These are phyloP conservation scores for Melampsora larici-populina DNA, from an alignment of 1,284 basidiomycete species.

Conservation along the genomic window DNA sequence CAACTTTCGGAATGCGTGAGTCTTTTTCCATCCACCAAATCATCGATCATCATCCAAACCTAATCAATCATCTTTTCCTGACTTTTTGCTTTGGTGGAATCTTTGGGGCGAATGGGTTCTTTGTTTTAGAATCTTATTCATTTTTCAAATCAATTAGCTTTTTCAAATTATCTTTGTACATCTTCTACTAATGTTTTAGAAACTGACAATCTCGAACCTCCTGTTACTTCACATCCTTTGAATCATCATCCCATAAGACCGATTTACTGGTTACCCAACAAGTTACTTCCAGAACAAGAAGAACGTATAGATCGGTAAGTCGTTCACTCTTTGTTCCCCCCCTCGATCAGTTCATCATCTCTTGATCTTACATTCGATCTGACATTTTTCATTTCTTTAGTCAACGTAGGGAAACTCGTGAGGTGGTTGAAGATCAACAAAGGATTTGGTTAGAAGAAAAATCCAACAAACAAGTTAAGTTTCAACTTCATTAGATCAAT, in stretches of 20 bases:
- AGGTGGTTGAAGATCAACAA: slow-evolving; percentile 28
- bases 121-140: slow-evolving; percentile 19
- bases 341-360: not conserved
- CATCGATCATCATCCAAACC: no score
- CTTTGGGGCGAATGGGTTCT: not conserved
- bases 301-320: slow-evolving; percentile 42
- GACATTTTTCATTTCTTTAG: slow-evolving; percentile 5
- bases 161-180: slow-evolving; percentile 42
- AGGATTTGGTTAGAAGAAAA: slow-evolving; percentile 24
- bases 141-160: slow-evolving; percentile 40
- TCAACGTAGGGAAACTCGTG: slow-evolving; percentile 27
- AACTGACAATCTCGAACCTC: slow-evolving; percentile 36
- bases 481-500: no score
- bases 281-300: slow-evolving; percentile 37
- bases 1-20: slow-evolving; percentile 35
- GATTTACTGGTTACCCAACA: slow-evolving; percentile 33
- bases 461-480: slow-evolving; percentile 19
- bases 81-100: not conserved
- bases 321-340: not conserved
- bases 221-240: slow-evolving; percentile 16
- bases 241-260: slow-evolving; percentile 16
- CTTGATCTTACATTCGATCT: not conserved
- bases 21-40: not conserved
- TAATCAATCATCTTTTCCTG: not conserved
- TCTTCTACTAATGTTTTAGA: slow-evolving; percentile 22